Evolutionary conservation across 306 rosid genomes (phyloP), one percentile per base, ranked within the genome.

Genomic region (Rosa chinensis): DNA sequence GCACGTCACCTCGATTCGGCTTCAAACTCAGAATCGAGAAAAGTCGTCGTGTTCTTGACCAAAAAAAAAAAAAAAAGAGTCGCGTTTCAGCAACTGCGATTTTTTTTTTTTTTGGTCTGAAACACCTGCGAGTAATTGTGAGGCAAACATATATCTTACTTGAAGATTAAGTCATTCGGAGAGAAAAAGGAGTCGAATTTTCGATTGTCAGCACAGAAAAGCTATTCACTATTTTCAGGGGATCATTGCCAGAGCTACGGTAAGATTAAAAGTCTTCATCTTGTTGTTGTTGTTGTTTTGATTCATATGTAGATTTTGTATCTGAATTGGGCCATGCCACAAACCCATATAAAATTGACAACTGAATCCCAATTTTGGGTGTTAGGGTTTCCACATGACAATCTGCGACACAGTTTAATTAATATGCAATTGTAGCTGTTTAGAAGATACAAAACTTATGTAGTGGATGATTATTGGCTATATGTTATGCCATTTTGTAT

Each of bases 301-400:
- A 23, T n/a, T 53, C 35, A 7, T 52, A 52, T 18, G 1, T 32
- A 32, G 37, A 32, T 32, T 32, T 2, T 52, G 61, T 53, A 25
- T 20, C 18, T 73, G 77, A 73, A 73, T 52, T 52, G 66, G 20
- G 11, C 37, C 37, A 32, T 32, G 37, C 37, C 37, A 32, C 37
- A 32, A 32, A 32, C 42, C 53, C 59, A 50, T 49, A 14, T 48
- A 14, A 39, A 8, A 74, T 43, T 14, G 52, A 45, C 5, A 21
- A 4, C 71, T 25, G 43, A 70, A 28, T 43, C 70, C 76, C 21
- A 55, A 70, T 40, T 39, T 43, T 55, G 35, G 39, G 44, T 40
- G 2, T 68, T 68, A 77, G 80, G 81, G 68, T 59, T 56, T 78
- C 14, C n/a, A 42, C 10, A 44, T 44, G 47, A 44, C 47, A 44